Base-by-base conservation (phyloP, 768 basidiomycete genomes). In the Boletus tomentosulus region DNA sequence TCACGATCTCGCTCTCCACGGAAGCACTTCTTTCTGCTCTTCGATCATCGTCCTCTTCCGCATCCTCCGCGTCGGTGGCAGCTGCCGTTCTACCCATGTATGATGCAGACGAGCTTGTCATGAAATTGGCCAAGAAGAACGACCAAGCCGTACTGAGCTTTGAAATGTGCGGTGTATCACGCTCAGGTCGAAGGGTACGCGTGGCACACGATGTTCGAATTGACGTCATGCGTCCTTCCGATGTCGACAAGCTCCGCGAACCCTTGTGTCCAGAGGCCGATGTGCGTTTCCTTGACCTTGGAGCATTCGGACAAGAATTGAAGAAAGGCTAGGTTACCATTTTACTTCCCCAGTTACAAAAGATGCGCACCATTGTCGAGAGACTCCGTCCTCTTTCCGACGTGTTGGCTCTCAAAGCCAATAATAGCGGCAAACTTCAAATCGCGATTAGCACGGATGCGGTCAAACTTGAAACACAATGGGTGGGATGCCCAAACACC, bases 101-200 rank as follows among this genome's bases (percentile, higher is more conserved):
- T 48, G 82, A 83, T 35, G 73, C 76, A 6, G 84, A 84, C 25
- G 84, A 90, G 38, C 79, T 89, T 33, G 78, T 87, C 48, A 82
- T 93, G 78, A 92, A 88, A 71, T 78, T 94, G 3, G 88, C 91
- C 11, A 95, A 95, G 75, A 91, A 91, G 71, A 84, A 85, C 58
- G 84, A 88, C 46, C 82, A 84, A 37, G 87, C 90, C 1, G 80
- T 89, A 33, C 76, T 93, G 10, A 83, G 79, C 45, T 88, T 93
- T 55, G 88, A 89, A 59, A 89, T 93, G 55, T 76, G 74, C 42
- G 84, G 83, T 0, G 70, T 80, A 48, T 85, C 83, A 10, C 73
- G 82, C n/a, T 74, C 80, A 28, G 88, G 88, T 6, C 75, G 83
- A 54, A 75, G 69, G 41, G 78, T 91, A 38, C 77, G 79, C 43